Percentiles rank a stretch among this genome's conserved stretches.
These are phyloP conservation scores for Neopestalotiopsis sp. DNA, from an alignment of 2,329 filamentous ascomycete genomes.

Conservation along the genomic window DNA sequence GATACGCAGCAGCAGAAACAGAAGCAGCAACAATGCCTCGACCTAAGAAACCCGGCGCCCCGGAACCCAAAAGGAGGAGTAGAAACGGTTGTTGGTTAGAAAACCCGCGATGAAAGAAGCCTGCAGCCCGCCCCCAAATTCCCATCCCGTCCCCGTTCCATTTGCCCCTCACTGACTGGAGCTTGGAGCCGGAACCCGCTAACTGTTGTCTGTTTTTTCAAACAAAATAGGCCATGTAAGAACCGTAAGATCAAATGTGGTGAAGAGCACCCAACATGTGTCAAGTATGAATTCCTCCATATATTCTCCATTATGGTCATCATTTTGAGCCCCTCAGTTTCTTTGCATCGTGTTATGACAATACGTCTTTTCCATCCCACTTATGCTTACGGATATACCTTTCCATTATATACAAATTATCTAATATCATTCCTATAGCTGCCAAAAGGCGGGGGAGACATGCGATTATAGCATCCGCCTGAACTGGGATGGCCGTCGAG, in stretches of 20 bases:
- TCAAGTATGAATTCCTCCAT: conserved; percentile 55
- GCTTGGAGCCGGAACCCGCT: background rate
- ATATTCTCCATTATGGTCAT: background rate
- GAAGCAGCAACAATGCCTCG: conserved; percentile 41
- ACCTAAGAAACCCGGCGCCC: conserved; percentile 46
- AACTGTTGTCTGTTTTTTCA: conserved; percentile 13
- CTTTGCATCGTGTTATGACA: background rate
- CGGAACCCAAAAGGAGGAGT: conserved; percentile 50
- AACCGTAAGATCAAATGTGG: conserved; percentile 81
- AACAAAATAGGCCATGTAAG: conserved; percentile 72
- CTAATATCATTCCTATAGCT: conserved; percentile 45
- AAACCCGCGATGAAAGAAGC: background rate
- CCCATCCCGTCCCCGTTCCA: conserved; percentile 4
- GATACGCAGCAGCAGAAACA: background rate
- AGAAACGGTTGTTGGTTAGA: conserved; percentile 52
- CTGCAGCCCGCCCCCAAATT: background rate
- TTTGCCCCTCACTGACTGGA: conserved; percentile 10
- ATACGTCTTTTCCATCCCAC: background rate
- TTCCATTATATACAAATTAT: background rate
- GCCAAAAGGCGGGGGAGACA: conserved; percentile 70
- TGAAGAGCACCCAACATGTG: conserved; percentile 75
- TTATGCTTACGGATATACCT: background rate
- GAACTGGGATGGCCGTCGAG: conserved; percentile 79
- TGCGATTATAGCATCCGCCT: conserved; percentile 84
- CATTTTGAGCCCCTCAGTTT: background rate